A percentile compares a stretch with the other conserved stretches of the same genome.
Evolutionary conservation across 306 rosid species (phyloP).

Genomic region (Gleditsia sinensis): DNA sequence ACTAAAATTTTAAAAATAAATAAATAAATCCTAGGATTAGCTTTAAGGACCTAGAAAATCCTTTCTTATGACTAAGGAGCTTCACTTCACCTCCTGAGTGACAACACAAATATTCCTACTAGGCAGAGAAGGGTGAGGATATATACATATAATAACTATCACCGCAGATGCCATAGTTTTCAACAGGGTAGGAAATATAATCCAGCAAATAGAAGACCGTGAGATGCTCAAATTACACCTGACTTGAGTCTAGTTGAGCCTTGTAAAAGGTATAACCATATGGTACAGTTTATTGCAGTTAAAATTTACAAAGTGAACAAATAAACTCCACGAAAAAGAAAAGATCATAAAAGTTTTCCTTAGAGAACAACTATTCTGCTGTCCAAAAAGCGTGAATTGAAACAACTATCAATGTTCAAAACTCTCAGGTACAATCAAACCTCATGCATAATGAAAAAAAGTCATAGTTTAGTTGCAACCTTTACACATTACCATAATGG

Average conservation of each 20-base stretch:
- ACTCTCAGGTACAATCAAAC: neutral
- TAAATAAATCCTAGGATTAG: neutral
- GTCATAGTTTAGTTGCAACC: neutral
- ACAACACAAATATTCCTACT: neutral
- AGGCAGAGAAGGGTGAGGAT: neutral
- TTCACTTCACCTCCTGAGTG: too few relatives aligned
- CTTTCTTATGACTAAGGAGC: neutral
- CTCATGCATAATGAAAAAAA: neutral
- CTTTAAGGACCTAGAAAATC: neutral
- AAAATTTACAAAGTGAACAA: neutral
- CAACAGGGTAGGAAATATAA: too few relatives aligned
- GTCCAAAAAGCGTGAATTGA: neutral
- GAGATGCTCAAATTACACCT: neutral
- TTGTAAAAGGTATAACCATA: neutral
- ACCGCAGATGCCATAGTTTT: neutral
- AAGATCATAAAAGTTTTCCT: neutral
- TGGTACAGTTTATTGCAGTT: neutral
- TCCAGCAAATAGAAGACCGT: too few relatives aligned
- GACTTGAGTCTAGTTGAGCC: neutral
- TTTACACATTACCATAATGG: neutral
- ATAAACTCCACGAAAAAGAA: neutral
- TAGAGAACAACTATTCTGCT: neutral
- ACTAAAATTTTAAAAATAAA: neutral
- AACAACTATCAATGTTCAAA: neutral
- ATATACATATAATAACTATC: neutral